These are phyloP conservation scores for Trametes sanguinea DNA, from an alignment of 768 basidiomycete genomes.

Conservation along the genomic window DNA sequence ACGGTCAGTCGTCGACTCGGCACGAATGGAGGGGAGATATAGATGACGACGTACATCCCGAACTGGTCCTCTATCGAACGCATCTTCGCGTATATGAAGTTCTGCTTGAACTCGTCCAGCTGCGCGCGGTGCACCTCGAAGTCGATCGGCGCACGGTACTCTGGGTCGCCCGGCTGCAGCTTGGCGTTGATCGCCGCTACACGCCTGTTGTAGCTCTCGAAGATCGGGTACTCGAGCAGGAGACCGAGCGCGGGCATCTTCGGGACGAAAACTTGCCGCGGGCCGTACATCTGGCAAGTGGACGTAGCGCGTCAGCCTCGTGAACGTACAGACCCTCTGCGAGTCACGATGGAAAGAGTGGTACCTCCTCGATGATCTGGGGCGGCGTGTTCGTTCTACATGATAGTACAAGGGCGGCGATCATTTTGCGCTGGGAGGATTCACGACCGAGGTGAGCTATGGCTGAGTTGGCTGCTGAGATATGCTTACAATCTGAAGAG, in stretches of 20 bases:
- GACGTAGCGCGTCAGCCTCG: not conserved
- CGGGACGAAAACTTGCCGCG: slow-evolving; percentile 78
- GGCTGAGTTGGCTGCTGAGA: not conserved
- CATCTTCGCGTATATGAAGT: slow-evolving; percentile 86
- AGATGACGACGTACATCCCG: slow-evolving; percentile 60
- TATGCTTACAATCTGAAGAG: slow-evolving; percentile 21
- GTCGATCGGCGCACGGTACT: slow-evolving; percentile 72
- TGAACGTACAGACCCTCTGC: no score
- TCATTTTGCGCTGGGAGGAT: slow-evolving; percentile 87
- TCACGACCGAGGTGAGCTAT: slow-evolving; percentile 21
- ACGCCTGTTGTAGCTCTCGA: slow-evolving; percentile 72
- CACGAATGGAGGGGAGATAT: not conserved
- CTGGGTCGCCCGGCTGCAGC: slow-evolving; percentile 52
- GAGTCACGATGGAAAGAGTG: not conserved
- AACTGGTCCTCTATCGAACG: slow-evolving; percentile 77
- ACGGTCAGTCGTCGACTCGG: not conserved
- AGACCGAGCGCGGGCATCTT: slow-evolving; percentile 96
- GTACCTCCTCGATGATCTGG: slow-evolving; percentile 72
- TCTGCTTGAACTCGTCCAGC: slow-evolving; percentile 83
- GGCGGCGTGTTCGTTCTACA: slow-evolving; percentile 76
- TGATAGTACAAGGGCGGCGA: slow-evolving; percentile 78
- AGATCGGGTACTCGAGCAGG: slow-evolving; percentile 84
- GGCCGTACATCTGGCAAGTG: slow-evolving; percentile 66
- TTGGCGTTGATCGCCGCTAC: slow-evolving; percentile 53
- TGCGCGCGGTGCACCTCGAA: slow-evolving; percentile 65